Evolutionary conservation across 129 eudicot genomes (phyloP), one percentile per base, ranked within the genome.

Genomic region (Flaveria ramosissima): DNA sequence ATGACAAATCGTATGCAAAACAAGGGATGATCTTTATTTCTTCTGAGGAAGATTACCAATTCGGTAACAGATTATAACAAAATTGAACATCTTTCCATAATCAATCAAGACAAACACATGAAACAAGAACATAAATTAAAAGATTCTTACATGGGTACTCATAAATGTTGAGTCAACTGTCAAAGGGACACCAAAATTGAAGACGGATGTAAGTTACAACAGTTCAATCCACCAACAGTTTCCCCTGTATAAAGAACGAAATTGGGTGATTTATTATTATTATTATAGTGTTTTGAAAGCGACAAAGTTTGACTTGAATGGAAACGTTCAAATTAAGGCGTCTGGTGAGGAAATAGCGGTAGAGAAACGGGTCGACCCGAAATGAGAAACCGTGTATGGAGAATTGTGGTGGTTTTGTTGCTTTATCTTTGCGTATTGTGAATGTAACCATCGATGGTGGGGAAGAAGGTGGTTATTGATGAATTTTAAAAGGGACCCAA

Each of bases 141-240:
- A 55, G 61, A 71, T 59, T 20, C 56, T 30, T 10, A 78, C 82
- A 53, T 60, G 71, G 13, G 53, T 59, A 71, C 63, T 15, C 82
- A 71, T 32, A 71, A 70, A 23, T 32, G 77, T 47, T 2, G 77
- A 71, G 82, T 78, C 77, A 78, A 71, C 77, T 30, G 47, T 70
- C 51, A 69, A 77, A 55, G 23, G 77, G 69, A 59, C 30, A 60
- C 71, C 71, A 80, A 74, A 73, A 67, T 56, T 55, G 71, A 43
- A 80, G 27, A 71, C 15, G 41, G 42, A 45, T 65, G 70, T 59
- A 27, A 68, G 60, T 55, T 55, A 45, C 20, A 52, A 43, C 23
- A 9, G 11, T 45, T 9, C 50, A 45, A 45, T 20, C 15, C 6
- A 21, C 10, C 24, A 78, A 61, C 68, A 65, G 78, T 21, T n/a